Base-by-base conservation (phyloP, 148 eudicot genomes). In the Silene conica region DNA sequence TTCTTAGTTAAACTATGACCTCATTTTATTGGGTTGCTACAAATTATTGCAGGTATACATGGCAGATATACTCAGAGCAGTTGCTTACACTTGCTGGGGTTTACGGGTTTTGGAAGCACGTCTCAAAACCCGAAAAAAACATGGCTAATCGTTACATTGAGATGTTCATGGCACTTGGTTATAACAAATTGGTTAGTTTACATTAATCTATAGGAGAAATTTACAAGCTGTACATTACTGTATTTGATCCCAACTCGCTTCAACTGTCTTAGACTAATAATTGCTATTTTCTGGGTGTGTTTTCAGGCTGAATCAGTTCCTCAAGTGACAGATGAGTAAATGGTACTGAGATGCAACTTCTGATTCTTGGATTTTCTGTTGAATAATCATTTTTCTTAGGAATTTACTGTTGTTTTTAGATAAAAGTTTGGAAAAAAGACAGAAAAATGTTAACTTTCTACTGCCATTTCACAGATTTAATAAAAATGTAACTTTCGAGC, bases 51-150 rank as follows among this genome's bases (percentile, higher is more conserved):
- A 94, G 98, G 76, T 94, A 87, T 76, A 95, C 99, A 28, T 95
- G 98, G 99, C 86, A 95, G 84, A 95, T 95, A 13, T 92, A 95
- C 77, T 92, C 97, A 0, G 88, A 87, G 71, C 85, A 93, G 86
- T 80, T 95, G 60, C 80, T 95, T 79, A 95, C 96, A 5, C 80
- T 95, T 60, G 90, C 97, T 28, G 99, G 97, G 2, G 97, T 95
- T 46, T 95, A 95, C 50, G 96, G 99, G 7, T 95, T 95, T 78
- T 95, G 99, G 99, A 95, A 95, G 78, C 82, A 95, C 15, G 96
- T 89, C 16, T 90, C 97, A 14, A 95, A 92, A 79, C 93, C 90
- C 15, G 96, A 95, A 70, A 34, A 65, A 65, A 34, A 1, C 92
- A 93, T 14, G 85, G 80, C 89, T 58, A 86, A 90, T 57, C 97